Evolutionary conservation across 164 flowering plant species (phyloP).

Genomic region (Chimonanthus praecox): DNA sequence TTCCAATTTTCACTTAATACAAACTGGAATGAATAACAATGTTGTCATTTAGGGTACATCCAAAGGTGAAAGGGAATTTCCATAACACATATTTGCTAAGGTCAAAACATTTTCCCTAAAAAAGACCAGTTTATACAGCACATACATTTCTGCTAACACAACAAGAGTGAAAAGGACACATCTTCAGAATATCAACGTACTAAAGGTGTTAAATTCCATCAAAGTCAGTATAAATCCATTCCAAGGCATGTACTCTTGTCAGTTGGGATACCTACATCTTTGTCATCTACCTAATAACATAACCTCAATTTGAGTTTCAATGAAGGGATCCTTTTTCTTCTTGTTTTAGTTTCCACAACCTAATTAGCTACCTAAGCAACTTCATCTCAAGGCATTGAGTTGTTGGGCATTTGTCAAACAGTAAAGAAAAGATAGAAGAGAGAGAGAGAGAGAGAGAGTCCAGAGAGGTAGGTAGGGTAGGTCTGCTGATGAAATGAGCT

Average conservation of each 20-base stretch:
- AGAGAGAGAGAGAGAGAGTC: not conserved
- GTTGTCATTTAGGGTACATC: no score
- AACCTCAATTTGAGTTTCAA: slow-evolving; percentile 23
- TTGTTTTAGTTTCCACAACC: slow-evolving; percentile 6
- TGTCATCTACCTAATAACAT: slow-evolving; percentile 34
- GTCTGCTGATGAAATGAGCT: slow-evolving; percentile 16
- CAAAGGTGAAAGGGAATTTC: no score
- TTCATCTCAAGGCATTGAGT: not conserved
- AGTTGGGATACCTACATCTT: slow-evolving; percentile 22
- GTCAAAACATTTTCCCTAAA: not conserved
- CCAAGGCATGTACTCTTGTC: slow-evolving; percentile 22
- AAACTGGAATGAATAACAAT: no score
- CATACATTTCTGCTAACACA: not conserved
- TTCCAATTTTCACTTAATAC: no score
- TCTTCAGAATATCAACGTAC: not conserved
- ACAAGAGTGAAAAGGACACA: slow-evolving; percentile 1
- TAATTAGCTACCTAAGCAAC: slow-evolving; percentile 4
- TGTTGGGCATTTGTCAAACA: slow-evolving; percentile 8
- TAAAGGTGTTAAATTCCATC: slow-evolving; percentile 32
- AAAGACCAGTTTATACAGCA: not conserved
- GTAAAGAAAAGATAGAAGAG: not conserved
- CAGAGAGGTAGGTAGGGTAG: slow-evolving; percentile 20
- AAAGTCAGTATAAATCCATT: slow-evolving; percentile 22
- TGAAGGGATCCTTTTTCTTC: slow-evolving; percentile 9
- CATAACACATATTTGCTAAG: no score